A percentile compares a stretch with the other conserved stretches of the same genome.
Conservation (phyloP, 2,329 filamentous ascomycete genomes). For the Diaporthe aspalathi region DNA sequence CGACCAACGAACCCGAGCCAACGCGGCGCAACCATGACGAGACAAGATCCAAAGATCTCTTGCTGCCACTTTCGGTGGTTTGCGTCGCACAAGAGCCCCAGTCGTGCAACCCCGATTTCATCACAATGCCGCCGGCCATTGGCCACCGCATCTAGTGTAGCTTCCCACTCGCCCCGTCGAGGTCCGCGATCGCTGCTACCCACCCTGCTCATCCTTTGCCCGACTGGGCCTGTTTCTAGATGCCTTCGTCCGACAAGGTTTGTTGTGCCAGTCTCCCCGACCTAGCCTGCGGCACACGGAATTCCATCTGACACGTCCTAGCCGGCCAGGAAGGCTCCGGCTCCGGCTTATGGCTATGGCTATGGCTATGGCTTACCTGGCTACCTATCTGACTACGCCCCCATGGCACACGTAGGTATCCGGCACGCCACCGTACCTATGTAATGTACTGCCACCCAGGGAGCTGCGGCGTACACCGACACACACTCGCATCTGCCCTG, state of each 20-base stretch:
- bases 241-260: conserved; percentile 23
- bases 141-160: not conserved
- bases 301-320: not conserved
- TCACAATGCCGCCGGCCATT: conserved; percentile 31
- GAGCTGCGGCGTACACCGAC: conserved; percentile 29
- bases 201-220: conserved; percentile 29
- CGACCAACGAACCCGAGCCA: not conserved
- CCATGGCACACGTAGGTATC: conserved; percentile 27
- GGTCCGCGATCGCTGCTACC: conserved; percentile 32
- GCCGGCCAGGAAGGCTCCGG: not conserved
- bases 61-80: conserved; percentile 34
- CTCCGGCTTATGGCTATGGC: no score
- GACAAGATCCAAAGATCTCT: conserved; percentile 28
- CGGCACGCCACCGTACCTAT: not conserved
- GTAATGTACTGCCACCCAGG: conserved; percentile 25
- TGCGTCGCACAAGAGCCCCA: conserved; percentile 34
- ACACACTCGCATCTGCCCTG: not conserved
- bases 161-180: conserved; percentile 1
- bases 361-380: no score
- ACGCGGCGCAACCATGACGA: conserved; percentile 1
- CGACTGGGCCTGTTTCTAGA: conserved; percentile 30
- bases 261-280: conserved; percentile 20
- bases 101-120: conserved; percentile 36
- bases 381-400: not conserved
- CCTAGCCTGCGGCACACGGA: conserved; percentile 16